Percentiles rank a stretch among this genome's conserved stretches.
Conservation (phyloP, 225 moss, liverwort and hornwort genomes). For the Bryum argenteum region DNA sequence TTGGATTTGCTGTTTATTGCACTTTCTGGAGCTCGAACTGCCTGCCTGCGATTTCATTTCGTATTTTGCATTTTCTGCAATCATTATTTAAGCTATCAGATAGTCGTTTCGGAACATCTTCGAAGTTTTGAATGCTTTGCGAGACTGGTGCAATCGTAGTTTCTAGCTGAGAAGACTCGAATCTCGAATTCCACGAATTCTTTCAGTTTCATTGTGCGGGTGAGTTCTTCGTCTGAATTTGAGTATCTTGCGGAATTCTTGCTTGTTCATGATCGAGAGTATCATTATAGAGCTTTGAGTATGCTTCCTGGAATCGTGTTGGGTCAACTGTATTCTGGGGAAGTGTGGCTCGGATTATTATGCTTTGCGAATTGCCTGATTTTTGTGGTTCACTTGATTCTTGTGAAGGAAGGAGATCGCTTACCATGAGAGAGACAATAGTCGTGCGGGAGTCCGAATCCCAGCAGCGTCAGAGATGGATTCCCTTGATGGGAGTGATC, state of each 20-base stretch:
- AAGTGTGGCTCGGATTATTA: conserved; percentile 4
- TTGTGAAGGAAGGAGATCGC: conserved; percentile 8
- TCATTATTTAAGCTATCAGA: not conserved
- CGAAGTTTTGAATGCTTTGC: not conserved
- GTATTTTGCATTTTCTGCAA: not conserved
- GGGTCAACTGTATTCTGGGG: not conserved
- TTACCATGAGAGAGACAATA: conserved; percentile 27
- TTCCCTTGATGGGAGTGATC: conserved; percentile 23
- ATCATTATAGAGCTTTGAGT: not conserved
- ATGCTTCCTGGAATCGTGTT: not conserved
- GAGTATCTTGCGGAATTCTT: not conserved
- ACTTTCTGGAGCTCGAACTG: not conserved
- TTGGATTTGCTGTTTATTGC: not conserved
- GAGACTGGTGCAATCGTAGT: not conserved
- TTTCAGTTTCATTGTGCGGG: not conserved
- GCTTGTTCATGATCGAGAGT: not conserved
- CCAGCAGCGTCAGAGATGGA: conserved; percentile 32
- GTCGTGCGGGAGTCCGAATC: conserved; percentile 7
- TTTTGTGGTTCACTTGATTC: not conserved
- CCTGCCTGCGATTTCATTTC: not conserved
- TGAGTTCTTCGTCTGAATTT: not conserved
- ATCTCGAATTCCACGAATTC: conserved; percentile 6
- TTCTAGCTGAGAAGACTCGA: conserved; percentile 10
- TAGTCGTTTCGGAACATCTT: not conserved
- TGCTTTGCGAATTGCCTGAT: not conserved